Evolutionary conservation across 345 rosid genomes (phyloP).

Genomic region (Linum tenue): DNA sequence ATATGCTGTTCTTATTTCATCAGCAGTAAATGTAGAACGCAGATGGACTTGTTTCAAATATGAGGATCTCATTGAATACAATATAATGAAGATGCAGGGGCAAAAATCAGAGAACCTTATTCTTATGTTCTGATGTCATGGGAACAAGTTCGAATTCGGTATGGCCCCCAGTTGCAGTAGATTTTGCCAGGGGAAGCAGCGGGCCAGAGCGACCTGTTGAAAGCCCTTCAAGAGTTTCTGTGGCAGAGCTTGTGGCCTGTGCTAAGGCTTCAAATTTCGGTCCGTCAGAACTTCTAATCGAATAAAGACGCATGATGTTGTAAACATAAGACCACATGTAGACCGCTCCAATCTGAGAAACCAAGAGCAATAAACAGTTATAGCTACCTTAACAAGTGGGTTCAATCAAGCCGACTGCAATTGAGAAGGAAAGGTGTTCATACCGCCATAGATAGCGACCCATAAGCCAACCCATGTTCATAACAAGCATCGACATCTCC

Average conservation of each 20-base stretch:
- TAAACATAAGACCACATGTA: constrained; percentile 43
- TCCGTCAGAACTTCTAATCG: constrained; percentile 11
- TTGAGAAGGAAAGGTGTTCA: neutral
- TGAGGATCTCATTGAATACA: too few species aligned
- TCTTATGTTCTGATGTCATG: neutral
- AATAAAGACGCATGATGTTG: constrained; percentile 29
- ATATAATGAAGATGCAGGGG: too few species aligned
- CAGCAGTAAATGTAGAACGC: too few species aligned
- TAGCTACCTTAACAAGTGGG: too few species aligned
- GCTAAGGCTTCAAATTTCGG: neutral
- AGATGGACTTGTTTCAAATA: too few species aligned
- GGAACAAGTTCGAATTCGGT: neutral
- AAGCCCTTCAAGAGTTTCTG: neutral
- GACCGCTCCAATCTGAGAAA: constrained; percentile 34
- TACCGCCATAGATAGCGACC: constrained; percentile 48
- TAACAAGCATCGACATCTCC: constrained; percentile 36
- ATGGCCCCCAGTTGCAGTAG: neutral
- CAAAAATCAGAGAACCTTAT: neutral
- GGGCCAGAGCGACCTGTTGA: neutral
- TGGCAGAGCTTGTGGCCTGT: neutral
- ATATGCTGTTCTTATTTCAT: too few species aligned
- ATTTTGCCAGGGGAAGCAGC: neutral
- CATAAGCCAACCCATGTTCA: constrained; percentile 34
- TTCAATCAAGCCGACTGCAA: neutral
- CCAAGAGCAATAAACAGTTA: neutral